Percentiles rank a stretch among this genome's conserved stretches.
These are phyloP conservation scores for Lagenaria siceraria DNA, from an alignment of 306 rosid species.

Conservation along the genomic window DNA sequence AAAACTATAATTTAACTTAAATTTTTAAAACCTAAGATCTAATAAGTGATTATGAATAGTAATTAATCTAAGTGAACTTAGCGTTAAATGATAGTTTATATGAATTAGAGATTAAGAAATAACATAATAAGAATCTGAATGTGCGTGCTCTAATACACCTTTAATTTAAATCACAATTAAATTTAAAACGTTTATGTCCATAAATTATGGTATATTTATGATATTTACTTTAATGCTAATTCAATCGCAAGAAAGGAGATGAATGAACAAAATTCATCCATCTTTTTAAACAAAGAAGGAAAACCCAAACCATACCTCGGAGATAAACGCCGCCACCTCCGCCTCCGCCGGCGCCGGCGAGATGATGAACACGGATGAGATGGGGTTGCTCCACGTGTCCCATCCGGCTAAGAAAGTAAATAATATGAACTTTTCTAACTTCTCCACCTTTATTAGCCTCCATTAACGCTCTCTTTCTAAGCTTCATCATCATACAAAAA, in stretches of 20 bases:
- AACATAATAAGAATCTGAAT: no score
- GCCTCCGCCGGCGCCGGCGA: slow-evolving; percentile 37
- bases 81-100: no score
- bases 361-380: slow-evolving; percentile 67
- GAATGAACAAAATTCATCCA: not conserved
- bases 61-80: no score
- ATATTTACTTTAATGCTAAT: not conserved
- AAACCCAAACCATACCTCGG: slow-evolving; percentile 30
- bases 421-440: slow-evolving; percentile 60
- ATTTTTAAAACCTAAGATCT: no score
- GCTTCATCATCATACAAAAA: not conserved
- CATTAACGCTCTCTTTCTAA: not conserved
- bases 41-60: no score
- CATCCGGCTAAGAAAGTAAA: slow-evolving; percentile 51
- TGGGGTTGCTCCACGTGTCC: slow-evolving; percentile 66
- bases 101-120: no score
- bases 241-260: not conserved
- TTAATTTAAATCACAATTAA: not conserved
- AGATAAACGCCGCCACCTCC: slow-evolving; percentile 62
- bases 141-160: not conserved
- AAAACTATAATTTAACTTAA: no score
- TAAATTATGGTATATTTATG: no score
- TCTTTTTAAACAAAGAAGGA: not conserved
- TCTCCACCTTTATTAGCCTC: slow-evolving; percentile 7
- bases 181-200: no score